Base-by-base conservation (phyloP, 768 basidiomycete genomes). In the Psilocybe sp. region DNA sequence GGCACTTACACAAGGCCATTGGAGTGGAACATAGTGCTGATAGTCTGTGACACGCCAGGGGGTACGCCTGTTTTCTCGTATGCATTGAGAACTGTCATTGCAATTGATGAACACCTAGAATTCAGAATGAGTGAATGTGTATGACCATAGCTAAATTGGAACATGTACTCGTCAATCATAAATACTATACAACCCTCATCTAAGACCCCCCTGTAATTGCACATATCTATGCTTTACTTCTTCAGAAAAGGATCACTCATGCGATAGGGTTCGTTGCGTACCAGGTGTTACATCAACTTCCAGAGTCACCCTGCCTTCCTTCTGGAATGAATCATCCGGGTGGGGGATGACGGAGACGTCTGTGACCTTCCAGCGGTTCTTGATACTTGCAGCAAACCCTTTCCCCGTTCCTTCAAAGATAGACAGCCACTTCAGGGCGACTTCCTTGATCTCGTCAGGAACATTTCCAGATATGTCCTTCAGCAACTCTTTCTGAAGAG, bases 221-320 rank as follows among this genome's bases (percentile, higher is more conserved):
- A 60, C 73, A 79, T 77, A 33, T 80, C 79, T 80, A 49, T 33
- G 4, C 23, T 28, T 28, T 28, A 7, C 4, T 28, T 28, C n/a
- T 28, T 28, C 7, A 7, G 20, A 20, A n/a, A 11, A 18, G 16
- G 11, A 23, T 14, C 15, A 8, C 18, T 15, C 14, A 20, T 39
- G 46, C 31, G 10, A 19, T 28, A 5, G 10, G 15, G 19, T 15
- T 3, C 47, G 31, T 44, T 49, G 57, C 65, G 40, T 49, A 80
- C 80, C 78, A 64, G 70, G 62, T 0, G 67, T 74, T 43, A 79
- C 77, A 10, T 69, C 67, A 44, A 71, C 61, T 55, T 79, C 75
- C 39, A 68, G 64, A 4, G 72, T 65, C 40, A 77, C 66, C 39
- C 62, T 68, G 12, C 67, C 70, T 50, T 74, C 72, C 20, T 60